These are phyloP conservation scores for Graphilbum ipis-grandicollis DNA, from an alignment of 2,329 filamentous ascomycete genomes.

Conservation along the genomic window DNA sequence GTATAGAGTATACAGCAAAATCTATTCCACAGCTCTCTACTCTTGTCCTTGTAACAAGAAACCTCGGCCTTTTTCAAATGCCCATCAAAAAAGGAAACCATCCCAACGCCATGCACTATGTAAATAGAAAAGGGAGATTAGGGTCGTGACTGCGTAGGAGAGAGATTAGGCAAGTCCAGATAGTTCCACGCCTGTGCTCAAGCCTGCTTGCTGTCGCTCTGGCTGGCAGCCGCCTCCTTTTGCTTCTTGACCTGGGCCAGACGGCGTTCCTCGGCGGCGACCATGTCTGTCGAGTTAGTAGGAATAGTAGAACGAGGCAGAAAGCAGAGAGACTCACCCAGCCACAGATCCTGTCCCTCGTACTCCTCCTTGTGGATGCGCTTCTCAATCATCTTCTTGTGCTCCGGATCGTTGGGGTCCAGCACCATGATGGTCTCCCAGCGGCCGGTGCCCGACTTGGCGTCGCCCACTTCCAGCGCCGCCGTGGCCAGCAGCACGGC, in stretches of 20 bases:
- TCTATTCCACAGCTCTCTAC: too few relatives aligned
- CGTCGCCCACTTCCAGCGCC: conserved; percentile 65
- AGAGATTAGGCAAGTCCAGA: neutral
- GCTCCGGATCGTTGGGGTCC: conserved; percentile 66
- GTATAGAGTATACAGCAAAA: too few relatives aligned
- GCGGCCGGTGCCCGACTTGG: conserved; percentile 54
- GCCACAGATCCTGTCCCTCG: conserved; percentile 85
- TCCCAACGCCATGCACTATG: neutral
- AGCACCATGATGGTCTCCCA: conserved; percentile 75
- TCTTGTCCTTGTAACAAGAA: too few relatives aligned
- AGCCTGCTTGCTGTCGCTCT: neutral
- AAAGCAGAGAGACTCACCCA: conserved; percentile 32
- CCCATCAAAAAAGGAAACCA: too few relatives aligned
- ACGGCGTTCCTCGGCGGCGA: conserved; percentile 57
- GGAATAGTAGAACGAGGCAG: conserved; percentile 1
- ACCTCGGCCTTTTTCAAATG: too few relatives aligned
- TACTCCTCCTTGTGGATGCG: conserved; percentile 75
- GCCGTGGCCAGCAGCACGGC: conserved; percentile 70
- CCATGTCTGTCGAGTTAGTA: conserved; percentile 45
- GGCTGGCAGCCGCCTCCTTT: conserved; percentile 9
- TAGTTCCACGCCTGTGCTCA: neutral
- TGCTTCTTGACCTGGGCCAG: conserved; percentile 23
- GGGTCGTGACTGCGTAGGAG: neutral
- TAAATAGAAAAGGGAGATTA: neutral
- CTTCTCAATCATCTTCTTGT: conserved; percentile 75